phyloP scores from a whole-genome alignment of 768 basidiomycete genomes.

The Boletales sp. region DNA sequence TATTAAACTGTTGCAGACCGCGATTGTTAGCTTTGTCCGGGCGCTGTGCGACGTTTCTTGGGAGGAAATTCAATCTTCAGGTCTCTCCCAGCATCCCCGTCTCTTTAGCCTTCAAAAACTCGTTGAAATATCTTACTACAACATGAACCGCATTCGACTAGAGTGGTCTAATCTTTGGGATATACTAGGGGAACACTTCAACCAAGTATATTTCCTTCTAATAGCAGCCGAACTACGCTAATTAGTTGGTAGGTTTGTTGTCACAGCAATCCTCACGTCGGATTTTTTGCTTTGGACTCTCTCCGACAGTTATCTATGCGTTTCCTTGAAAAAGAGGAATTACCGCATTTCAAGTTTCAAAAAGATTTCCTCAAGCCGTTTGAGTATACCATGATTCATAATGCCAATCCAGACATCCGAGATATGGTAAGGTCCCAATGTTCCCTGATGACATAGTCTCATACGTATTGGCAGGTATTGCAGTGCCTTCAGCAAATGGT shows the following conservation, averaged over 20 bases:
- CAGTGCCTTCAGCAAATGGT: slow-evolving; percentile 99
- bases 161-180: slow-evolving; percentile 99
- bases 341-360: slow-evolving; percentile 98
- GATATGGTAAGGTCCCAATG: slow-evolving; percentile 68
- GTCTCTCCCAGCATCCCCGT: slow-evolving; percentile 88
- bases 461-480: slow-evolving; percentile 58
- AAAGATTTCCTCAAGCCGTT: slow-evolving; percentile 99
- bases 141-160: slow-evolving; percentile 96
- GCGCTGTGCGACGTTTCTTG: slow-evolving; percentile 96
- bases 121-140: slow-evolving; percentile 99
- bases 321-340: slow-evolving; percentile 97
- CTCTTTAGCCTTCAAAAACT: slow-evolving; percentile 97
- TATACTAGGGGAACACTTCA: slow-evolving; percentile 97
- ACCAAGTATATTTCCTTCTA: slow-evolving; percentile 58
- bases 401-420: slow-evolving; percentile 90
- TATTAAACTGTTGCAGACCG: slow-evolving; percentile 53
- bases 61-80: slow-evolving; percentile 99
- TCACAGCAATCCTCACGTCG: slow-evolving; percentile 95
- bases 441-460: background rate
- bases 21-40: slow-evolving; percentile 96
- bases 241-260: slow-evolving; percentile 77
- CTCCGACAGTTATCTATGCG: slow-evolving; percentile 96
- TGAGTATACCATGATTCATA: slow-evolving; percentile 96
- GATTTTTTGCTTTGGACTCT: slow-evolving; percentile 95
- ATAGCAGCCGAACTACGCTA: slow-evolving; percentile 3